Evolutionary conservation across 179 eudicot species (phyloP).

Genomic region (Vitellaria paradoxa): DNA sequence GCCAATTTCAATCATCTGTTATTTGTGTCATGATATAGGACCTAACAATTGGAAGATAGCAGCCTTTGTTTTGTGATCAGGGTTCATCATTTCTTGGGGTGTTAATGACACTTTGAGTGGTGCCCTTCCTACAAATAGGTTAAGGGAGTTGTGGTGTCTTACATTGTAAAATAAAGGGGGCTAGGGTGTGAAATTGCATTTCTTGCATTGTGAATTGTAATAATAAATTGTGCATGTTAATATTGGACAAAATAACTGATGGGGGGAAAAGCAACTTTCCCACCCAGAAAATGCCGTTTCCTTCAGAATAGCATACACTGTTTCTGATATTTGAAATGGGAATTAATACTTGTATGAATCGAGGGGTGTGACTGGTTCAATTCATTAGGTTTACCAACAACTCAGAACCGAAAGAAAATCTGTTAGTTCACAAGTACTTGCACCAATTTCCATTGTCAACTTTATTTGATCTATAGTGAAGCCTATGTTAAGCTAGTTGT

Average conservation of each 20-base stretch:
- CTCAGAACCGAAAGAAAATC: slow-evolving; percentile 4
- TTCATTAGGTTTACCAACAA: slow-evolving; percentile 8
- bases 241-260: not conserved
- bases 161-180: not conserved
- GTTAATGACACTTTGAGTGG: not conserved
- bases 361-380: not conserved
- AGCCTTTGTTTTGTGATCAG: not conserved
- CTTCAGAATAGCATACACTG: too few species aligned
- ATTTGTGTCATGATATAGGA: not conserved
- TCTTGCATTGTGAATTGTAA: not conserved
- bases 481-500: not conserved
- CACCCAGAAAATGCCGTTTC: not conserved
- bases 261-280: not conserved
- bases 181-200: too few species aligned
- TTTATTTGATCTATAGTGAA: not conserved
- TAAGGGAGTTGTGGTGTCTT: not conserved
- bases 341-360: too few species aligned
- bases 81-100: not conserved
- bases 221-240: not conserved
- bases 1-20: not conserved
- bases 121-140: not conserved
- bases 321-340: too few species aligned
- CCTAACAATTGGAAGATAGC: not conserved
- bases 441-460: not conserved
- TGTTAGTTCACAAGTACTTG: not conserved